Evolutionary conservation across 2,329 filamentous ascomycete species (phyloP), one percentile per base, ranked within the genome.

Genomic region (Ophiostoma sp.): DNA sequence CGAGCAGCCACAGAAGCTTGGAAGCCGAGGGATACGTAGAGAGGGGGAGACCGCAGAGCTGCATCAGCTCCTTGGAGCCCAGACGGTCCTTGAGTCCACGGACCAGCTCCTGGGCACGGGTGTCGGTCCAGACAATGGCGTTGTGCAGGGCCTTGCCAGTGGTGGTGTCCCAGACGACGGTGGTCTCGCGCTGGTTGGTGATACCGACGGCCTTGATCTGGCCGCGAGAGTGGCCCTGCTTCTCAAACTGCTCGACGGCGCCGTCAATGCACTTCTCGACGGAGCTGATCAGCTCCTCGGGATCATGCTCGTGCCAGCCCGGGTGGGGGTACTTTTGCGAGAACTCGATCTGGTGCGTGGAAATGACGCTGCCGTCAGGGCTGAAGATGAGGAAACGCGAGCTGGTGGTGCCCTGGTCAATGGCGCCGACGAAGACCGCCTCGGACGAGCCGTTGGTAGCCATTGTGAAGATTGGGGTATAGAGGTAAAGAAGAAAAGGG

Each of bases 221-320:
- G 71, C 87, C 85, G 73, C 87, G 85, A 19, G 87, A 85, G 82
- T 94, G 88, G 74, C 94, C 93, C 73, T 90, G 84, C 31, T 88
- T 85, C 69, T 89, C 82, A 82, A 97, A 97, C 57, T 91, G 84
- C 78, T 90, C 88, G 74, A 91, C 88, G 0, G 93, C 93, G 76
- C 89, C 88, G 77, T 94, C 91, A 77, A 97, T 95, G 82, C 94
- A 97, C 75, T 87, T 87, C 79, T 94, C 89, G 39, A 95, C 93
- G 0, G 93, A 92, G 73, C 85, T 83, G 69, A 97, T 85, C 69
- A 97, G 88, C 79, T 94, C 93, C 66, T 89, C 83, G 7, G 94
- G 93, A 78, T 97, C 92, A 80, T 97, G 94, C 81, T 97, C 94
- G 81, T 97, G 93, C 93, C 93, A 97, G 81, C 95, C 95, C 76